Evolutionary conservation across 148 eudicot species (phyloP), one percentile per base, ranked within the genome.

Genomic region (Hydrangea macrophylla): DNA sequence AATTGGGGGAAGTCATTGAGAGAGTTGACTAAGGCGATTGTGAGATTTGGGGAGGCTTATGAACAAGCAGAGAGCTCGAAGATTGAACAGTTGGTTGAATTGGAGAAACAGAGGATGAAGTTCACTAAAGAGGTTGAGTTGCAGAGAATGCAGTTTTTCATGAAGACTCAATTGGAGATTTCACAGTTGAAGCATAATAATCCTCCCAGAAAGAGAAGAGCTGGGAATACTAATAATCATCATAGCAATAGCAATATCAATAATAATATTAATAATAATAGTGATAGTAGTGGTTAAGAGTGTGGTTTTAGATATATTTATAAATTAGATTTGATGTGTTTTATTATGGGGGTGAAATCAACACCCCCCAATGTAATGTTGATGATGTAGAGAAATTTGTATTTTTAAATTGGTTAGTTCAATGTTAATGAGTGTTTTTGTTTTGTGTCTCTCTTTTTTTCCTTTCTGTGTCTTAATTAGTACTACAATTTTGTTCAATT

Each of bases 41-140:
- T 87, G 62, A 89, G 84, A 73, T 89, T 92, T 1, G 96, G 96
- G 32, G 98, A 89, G 64, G 86, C 89, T 18, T 92, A 92, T 42
- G 93, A 92, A 76, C 74, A 75, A 20, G 89, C 91, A 0, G 98
- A 92, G 84, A 89, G 79, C 30, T 66, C 86, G 4, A 92, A 92
- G 74, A 62, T 89, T 77, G 78, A 89, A 82, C 93, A 92, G 68
- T 32, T 89, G 84, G 89, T 89, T 78, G 96, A 87, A 79, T 83
- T 92, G 89, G 96, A 89, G 86, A 87, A 83, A 86, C 89, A 89
- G 75, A 81, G 96, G 81, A 92, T 92, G 96, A 89, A 87, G 74
- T 92, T 92, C 74, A 78, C 88, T 0, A 89, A 92, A 82, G 98
- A 92, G 35, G 59, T 89, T 32, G 98, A 92, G 79, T 67, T 89